These are phyloP conservation scores for Cyamopsis tetragonoloba DNA, from an alignment of 306 rosid genomes.

Conservation along the genomic window DNA sequence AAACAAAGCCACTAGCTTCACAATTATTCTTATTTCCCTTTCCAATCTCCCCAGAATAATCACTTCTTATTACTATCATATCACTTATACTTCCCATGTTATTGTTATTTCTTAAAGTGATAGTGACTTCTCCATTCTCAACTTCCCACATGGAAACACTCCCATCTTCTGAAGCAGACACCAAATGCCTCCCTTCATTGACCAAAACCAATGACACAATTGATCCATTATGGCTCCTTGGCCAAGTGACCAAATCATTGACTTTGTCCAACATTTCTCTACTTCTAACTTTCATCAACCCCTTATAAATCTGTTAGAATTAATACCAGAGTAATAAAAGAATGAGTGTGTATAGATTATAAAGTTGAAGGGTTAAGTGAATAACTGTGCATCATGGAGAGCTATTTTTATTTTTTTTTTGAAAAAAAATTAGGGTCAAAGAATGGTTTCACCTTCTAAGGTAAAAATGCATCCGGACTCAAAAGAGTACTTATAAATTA, in stretches of 20 bases:
- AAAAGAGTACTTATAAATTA: no score
- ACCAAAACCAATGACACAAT: constrained; percentile 42
- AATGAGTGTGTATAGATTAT: no score
- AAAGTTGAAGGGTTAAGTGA: no score
- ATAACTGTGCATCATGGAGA: no score
- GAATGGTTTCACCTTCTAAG: no score
- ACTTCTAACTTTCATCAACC: constrained; percentile 8
- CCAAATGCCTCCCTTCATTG: constrained; percentile 48
- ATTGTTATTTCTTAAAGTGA: constrained; percentile 33
- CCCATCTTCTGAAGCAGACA: constrained; percentile 75
- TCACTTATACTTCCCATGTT: constrained; percentile 44
- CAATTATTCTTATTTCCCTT: neutral
- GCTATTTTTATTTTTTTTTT: no score
- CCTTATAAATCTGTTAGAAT: no score
- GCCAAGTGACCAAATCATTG: constrained; percentile 28
- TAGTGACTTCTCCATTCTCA: constrained; percentile 35
- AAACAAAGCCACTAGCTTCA: neutral
- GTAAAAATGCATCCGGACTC: no score
- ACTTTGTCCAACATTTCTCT: neutral
- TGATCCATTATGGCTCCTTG: constrained; percentile 34
- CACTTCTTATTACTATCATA: constrained; percentile 37
- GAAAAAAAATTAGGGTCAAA: no score
- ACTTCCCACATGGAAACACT: constrained; percentile 55
- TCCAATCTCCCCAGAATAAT: neutral
- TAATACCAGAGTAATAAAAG: no score